These are phyloP conservation scores for Lachnellula arida DNA, from an alignment of 2,329 filamentous ascomycete genomes.

Conservation along the genomic window DNA sequence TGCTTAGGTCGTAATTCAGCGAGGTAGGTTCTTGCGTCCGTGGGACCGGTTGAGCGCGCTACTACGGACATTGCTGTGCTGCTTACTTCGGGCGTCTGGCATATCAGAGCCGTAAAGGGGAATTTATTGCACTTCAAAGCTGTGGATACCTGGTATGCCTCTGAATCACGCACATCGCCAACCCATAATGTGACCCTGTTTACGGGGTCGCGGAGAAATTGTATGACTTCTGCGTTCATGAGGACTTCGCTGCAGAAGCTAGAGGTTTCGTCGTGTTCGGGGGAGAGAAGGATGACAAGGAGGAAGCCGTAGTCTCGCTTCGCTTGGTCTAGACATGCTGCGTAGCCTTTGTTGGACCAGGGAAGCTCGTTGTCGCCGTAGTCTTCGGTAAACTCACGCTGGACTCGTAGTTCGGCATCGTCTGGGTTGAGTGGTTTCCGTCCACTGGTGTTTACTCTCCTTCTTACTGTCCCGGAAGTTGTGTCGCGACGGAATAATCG, in stretches of 20 bases:
- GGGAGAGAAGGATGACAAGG: slow-evolving; percentile 80
- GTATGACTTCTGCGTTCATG: slow-evolving; percentile 66
- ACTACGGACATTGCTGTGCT: slow-evolving; percentile 88
- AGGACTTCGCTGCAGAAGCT: slow-evolving; percentile 79
- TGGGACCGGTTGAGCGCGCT: slow-evolving; percentile 69
- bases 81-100: slow-evolving; percentile 79
- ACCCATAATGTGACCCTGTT: slow-evolving; percentile 89
- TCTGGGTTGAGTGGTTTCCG: slow-evolving; percentile 75
- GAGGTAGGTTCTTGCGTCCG: slow-evolving; percentile 65
- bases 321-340: slow-evolving; percentile 82
- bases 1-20: slow-evolving; percentile 71
- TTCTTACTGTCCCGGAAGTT: slow-evolving; percentile 49
- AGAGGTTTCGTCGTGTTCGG: slow-evolving; percentile 89
- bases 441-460: slow-evolving; percentile 56
- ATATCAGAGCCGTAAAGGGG: slow-evolving; percentile 81
- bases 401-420: slow-evolving; percentile 84
- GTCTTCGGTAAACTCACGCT: slow-evolving; percentile 91
- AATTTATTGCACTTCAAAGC: slow-evolving; percentile 89
- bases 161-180: slow-evolving; percentile 86
- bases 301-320: slow-evolving; percentile 91
- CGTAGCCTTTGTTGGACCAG: slow-evolving; percentile 85
- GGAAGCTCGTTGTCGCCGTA: slow-evolving; percentile 69
- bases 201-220: slow-evolving; percentile 67
- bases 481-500: slow-evolving; percentile 53
- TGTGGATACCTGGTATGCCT: slow-evolving; percentile 88